phyloP scores from a whole-genome alignment of 768 basidiomycete species.

The Stropharia rugosoannulata region DNA sequence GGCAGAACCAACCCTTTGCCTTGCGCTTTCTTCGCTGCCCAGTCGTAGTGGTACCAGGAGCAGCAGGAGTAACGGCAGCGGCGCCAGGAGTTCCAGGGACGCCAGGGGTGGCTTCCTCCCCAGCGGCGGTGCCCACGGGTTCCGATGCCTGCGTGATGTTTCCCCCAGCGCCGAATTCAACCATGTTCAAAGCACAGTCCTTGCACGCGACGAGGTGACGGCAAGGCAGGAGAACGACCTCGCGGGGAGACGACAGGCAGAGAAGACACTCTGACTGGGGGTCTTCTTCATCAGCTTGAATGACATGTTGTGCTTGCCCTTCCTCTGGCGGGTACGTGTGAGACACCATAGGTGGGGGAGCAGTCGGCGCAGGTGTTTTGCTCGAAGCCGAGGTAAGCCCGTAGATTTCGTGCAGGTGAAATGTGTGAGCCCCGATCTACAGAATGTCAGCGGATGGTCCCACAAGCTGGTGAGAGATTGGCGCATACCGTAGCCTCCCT shows the following conservation, averaged over 20 bases:
- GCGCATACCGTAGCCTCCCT: slow-evolving; percentile 76
- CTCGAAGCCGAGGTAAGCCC: slow-evolving; percentile 70
- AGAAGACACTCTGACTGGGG: slow-evolving; percentile 89
- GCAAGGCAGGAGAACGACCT: slow-evolving; percentile 92
- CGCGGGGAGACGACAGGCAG: slow-evolving; percentile 83
- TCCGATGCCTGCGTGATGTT: slow-evolving; percentile 65
- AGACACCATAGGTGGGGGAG: slow-evolving; percentile 33
- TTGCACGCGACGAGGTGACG: slow-evolving; percentile 93
- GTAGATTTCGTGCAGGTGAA: slow-evolving; percentile 95
- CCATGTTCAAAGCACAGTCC: slow-evolving; percentile 95
- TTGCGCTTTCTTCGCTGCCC: slow-evolving; percentile 76
- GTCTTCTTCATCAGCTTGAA: slow-evolving; percentile 52
- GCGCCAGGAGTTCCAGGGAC: slow-evolving; percentile 18
- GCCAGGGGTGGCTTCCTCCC: slow-evolving; percentile 22
- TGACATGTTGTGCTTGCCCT: slow-evolving; percentile 48
- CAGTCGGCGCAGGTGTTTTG: slow-evolving; percentile 22
- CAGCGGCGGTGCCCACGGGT: slow-evolving; percentile 21
- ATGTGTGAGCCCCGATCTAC: slow-evolving; percentile 89
- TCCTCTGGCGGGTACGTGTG: slow-evolving; percentile 37
- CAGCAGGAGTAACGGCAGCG: slow-evolving; percentile 26
- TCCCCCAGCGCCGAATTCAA: slow-evolving; percentile 95
- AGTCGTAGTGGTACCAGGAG: slow-evolving; percentile 20
- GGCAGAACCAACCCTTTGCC: slow-evolving; percentile 97
- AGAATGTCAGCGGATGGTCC: neutral
- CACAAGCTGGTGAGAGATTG: neutral